Conservation (phyloP, 2,329 filamentous ascomycete species). For the Aspergillus sojae region DNA sequence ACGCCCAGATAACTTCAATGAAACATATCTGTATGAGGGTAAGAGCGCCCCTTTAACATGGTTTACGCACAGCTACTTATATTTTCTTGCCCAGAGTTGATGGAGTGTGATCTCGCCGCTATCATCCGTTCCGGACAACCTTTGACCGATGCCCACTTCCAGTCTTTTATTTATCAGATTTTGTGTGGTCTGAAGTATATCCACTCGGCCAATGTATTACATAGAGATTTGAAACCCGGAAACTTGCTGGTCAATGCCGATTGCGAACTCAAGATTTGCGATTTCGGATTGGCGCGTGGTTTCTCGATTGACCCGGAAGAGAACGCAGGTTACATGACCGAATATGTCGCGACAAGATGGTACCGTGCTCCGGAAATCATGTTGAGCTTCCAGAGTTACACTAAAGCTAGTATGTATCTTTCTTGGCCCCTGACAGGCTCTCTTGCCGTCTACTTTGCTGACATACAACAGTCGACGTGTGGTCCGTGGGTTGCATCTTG, state of each 20-base stretch:
- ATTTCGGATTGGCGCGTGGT: conserved; percentile 93
- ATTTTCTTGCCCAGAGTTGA: conserved; percentile 70
- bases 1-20: conserved; percentile 95
- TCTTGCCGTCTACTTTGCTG: conserved; percentile 7
- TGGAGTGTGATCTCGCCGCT: conserved; percentile 97
- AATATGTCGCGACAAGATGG: conserved; percentile 98
- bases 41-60: conserved; percentile 32
- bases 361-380: conserved; percentile 99
- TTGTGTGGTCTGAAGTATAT: conserved; percentile 99
- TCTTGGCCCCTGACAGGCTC: conserved; percentile 4
- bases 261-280: conserved; percentile 98
- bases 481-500: conserved; percentile 97
- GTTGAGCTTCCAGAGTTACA: conserved; percentile 99
- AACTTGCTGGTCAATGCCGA: conserved; percentile 98
- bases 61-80: background rate
- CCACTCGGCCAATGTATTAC: conserved; percentile 95
- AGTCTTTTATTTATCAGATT: conserved; percentile 99
- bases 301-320: conserved; percentile 98
- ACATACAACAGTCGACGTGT: conserved; percentile 80
- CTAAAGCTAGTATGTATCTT: conserved; percentile 88
- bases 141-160: conserved; percentile 96
- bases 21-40: conserved; percentile 99
- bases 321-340: conserved; percentile 99
- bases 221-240: conserved; percentile 94
- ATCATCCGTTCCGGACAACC: conserved; percentile 98